These are phyloP conservation scores for Termitomyces sp. DNA, from an alignment of 768 basidiomycete species.

Conservation along the genomic window DNA sequence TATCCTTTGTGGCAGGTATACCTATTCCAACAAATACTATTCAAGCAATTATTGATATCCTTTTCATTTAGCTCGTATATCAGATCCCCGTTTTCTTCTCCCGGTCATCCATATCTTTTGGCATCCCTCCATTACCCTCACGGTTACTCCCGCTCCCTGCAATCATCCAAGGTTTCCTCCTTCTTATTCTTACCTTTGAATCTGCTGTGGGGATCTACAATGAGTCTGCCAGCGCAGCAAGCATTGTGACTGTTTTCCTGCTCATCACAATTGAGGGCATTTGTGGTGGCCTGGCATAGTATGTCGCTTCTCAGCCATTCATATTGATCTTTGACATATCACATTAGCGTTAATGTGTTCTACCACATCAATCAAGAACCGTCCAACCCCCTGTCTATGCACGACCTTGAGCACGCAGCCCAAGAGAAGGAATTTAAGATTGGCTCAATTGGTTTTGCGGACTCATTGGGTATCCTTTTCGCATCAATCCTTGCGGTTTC, in stretches of 20 bases:
- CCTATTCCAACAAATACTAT: slow-evolving; percentile 8
- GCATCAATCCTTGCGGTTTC: slow-evolving; percentile 67
- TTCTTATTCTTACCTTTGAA: slow-evolving; percentile 51
- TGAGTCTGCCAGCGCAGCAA: slow-evolving; percentile 32
- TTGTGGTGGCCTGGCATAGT: slow-evolving; percentile 92
- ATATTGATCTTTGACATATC: not conserved
- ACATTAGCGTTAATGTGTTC: slow-evolving; percentile 75
- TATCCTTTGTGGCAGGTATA: slow-evolving; percentile 91
- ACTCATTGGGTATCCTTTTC: slow-evolving; percentile 69
- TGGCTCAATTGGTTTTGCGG: slow-evolving; percentile 82
- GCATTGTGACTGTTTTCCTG: slow-evolving; percentile 55
- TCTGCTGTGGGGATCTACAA: slow-evolving; percentile 54
- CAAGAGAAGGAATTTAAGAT: slow-evolving; percentile 90
- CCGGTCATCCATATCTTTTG: slow-evolving; percentile 73
- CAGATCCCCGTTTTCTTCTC: slow-evolving; percentile 66
- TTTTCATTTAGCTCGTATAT: slow-evolving; percentile 49
- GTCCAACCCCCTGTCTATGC: slow-evolving; percentile 37
- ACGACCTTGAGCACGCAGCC: slow-evolving; percentile 52
- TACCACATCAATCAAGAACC: slow-evolving; percentile 76
- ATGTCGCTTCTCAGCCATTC: slow-evolving; percentile 23
- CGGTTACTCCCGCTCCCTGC: slow-evolving; percentile 62
- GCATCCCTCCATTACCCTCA: slow-evolving; percentile 64
- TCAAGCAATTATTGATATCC: not conserved
- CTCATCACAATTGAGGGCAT: slow-evolving; percentile 87
- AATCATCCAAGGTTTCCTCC: slow-evolving; percentile 53